A percentile compares a stretch with the other conserved stretches of the same genome.
These are phyloP conservation scores for Naganishia friedmannii DNA, from an alignment of 768 basidiomycete genomes.

Conservation along the genomic window DNA sequence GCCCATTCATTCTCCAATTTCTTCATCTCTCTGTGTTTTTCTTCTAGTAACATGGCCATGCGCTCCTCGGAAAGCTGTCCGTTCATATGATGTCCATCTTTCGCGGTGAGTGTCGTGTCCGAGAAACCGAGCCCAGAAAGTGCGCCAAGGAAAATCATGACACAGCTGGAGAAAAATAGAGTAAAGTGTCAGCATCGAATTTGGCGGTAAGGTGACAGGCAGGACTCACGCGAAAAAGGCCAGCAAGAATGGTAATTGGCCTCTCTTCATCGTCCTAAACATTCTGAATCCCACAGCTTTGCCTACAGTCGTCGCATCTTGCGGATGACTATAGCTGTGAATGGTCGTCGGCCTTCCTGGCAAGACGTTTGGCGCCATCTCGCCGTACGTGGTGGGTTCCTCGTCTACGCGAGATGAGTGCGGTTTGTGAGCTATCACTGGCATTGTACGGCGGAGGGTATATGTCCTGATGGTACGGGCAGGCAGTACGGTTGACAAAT, in stretches of 20 bases:
- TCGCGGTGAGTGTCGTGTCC: conserved; percentile 28
- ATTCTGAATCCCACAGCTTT: conserved; percentile 39
- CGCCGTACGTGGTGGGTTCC: neutral
- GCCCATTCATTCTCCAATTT: conserved; percentile 44
- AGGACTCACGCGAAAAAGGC: conserved; percentile 45
- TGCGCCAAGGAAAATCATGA: conserved; percentile 48
- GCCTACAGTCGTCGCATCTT: conserved; percentile 32
- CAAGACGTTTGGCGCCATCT: neutral
- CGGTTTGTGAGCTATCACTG: neutral
- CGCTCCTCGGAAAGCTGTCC: neutral
- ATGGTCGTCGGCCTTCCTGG: neutral
- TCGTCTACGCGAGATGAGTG: neutral
- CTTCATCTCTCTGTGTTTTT: conserved; percentile 39
- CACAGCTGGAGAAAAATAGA: conserved; percentile 36
- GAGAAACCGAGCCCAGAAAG: conserved; percentile 48
- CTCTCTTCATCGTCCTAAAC: conserved; percentile 39
- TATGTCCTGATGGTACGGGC: no score
- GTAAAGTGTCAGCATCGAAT: neutral
- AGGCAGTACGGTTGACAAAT: no score
- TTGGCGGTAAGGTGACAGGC: neutral
- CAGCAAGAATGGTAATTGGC: conserved; percentile 47
- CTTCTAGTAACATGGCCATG: conserved; percentile 16
- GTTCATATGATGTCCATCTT: neutral
- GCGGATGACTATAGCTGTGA: neutral
- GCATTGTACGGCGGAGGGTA: neutral